Evolutionary conservation across 805 yeast species (phyloP).

Genomic region (Wickerhamiella hasegawae): DNA sequence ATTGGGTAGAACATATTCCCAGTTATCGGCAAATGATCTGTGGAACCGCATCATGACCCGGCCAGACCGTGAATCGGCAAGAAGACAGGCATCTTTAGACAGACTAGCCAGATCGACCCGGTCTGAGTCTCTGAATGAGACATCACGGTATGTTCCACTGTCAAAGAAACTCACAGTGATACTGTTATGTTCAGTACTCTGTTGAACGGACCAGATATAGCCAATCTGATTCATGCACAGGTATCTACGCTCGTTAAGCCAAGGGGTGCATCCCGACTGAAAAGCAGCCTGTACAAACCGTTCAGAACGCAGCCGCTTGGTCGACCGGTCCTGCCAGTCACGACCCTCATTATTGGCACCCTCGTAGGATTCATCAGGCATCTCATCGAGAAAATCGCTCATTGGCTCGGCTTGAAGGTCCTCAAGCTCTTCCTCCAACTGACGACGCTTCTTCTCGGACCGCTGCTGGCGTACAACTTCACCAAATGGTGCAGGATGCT

Average conservation of each 20-base stretch:
- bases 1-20: constrained; percentile 37
- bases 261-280: constrained; percentile 83
- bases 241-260: constrained; percentile 54
- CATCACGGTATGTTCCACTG: constrained; percentile 54
- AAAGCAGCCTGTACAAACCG: constrained; percentile 30
- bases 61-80: constrained; percentile 33
- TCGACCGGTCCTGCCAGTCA: neutral
- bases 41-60: constrained; percentile 54
- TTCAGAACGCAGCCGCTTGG: neutral
- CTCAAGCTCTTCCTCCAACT: constrained; percentile 19
- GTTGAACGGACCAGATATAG: constrained; percentile 62
- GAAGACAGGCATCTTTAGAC: constrained; percentile 46
- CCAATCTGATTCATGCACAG: constrained; percentile 70
- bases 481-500: constrained; percentile 16
- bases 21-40: constrained; percentile 40
- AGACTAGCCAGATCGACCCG: constrained; percentile 63
- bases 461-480: constrained; percentile 5
- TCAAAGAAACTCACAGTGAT: constrained; percentile 85
- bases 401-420: constrained; percentile 13
- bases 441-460: constrained; percentile 16
- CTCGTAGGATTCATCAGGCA: neutral
- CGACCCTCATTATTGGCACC: neutral
- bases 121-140: constrained; percentile 65
- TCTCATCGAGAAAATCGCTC: constrained; percentile 13
- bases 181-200: constrained; percentile 39